Conservation (phyloP, 2,329 filamentous ascomycete genomes). For the Fusarium tuaranense region DNA sequence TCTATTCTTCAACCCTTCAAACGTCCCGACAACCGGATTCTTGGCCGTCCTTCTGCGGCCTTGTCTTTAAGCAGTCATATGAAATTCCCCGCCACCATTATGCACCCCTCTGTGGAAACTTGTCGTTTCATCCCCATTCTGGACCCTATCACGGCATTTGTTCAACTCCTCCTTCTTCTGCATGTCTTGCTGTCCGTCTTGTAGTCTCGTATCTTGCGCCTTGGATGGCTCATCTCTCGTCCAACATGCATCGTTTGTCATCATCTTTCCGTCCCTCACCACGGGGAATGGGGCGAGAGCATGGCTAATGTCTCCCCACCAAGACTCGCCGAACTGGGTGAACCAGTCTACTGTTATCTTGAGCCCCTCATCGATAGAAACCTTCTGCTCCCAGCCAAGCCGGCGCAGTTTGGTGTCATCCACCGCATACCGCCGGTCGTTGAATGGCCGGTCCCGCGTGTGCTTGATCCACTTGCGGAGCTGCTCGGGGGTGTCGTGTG, state of each 20-base stretch:
- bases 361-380: slow-evolving; percentile 72
- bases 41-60: background rate
- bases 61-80: slow-evolving; percentile 25
- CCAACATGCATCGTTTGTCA: slow-evolving; percentile 59
- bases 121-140: slow-evolving; percentile 18
- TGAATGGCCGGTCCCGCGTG: slow-evolving; percentile 82
- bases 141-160: slow-evolving; percentile 18
- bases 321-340: slow-evolving; percentile 70
- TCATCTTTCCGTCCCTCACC: slow-evolving; percentile 66
- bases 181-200: slow-evolving; percentile 24
- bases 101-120: slow-evolving; percentile 17
- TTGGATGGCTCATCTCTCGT: slow-evolving; percentile 50
- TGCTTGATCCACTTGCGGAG: slow-evolving; percentile 77
- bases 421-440: slow-evolving; percentile 79
- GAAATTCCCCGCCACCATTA: slow-evolving; percentile 6
- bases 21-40: background rate
- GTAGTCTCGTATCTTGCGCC: slow-evolving; percentile 35
- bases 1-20: slow-evolving; percentile 23
- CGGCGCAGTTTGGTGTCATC: slow-evolving; percentile 75
- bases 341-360: slow-evolving; percentile 78
- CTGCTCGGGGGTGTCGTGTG: slow-evolving; percentile 61
- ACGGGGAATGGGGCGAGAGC: slow-evolving; percentile 76
- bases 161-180: slow-evolving; percentile 22
- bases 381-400: slow-evolving; percentile 78
- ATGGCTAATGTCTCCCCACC: slow-evolving; percentile 79